Conservation (phyloP, 1,139 yeast genomes). For the Yamadazyma atmosphaerica region DNA sequence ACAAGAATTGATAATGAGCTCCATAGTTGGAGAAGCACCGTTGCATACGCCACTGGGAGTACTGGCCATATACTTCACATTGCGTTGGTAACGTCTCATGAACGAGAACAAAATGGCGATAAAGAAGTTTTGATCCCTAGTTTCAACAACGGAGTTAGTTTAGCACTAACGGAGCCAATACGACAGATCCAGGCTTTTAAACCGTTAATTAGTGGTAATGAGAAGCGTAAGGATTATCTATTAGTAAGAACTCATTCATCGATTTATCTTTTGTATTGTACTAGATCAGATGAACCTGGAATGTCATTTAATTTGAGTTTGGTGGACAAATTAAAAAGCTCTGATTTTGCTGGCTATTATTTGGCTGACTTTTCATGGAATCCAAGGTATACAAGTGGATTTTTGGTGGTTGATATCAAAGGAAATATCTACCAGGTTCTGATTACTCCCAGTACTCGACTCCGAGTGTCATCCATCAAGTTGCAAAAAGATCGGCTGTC, state of each 20-base stretch:
- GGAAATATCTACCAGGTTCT: slow-evolving; percentile 46
- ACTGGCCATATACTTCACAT: slow-evolving; percentile 21
- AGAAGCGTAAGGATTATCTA: slow-evolving; percentile 21
- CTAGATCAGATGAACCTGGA: slow-evolving; percentile 6
- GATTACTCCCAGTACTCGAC: slow-evolving; percentile 2
- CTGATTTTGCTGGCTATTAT: slow-evolving; percentile 26
- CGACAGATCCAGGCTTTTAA: slow-evolving; percentile 37
- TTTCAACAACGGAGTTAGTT: slow-evolving; percentile 25
- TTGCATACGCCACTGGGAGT: slow-evolving; percentile 38
- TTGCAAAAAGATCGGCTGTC: slow-evolving; percentile 13
- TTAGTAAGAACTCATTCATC: slow-evolving; percentile 27
- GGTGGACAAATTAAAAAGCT: slow-evolving; percentile 22
- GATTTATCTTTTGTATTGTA: slow-evolving; percentile 27
- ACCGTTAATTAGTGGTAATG: slow-evolving; percentile 11
- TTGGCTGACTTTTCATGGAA: slow-evolving; percentile 50
- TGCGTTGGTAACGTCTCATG: slow-evolving; percentile 9
- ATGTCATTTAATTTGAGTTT: slow-evolving; percentile 17
- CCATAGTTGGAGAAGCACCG: slow-evolving; percentile 18
- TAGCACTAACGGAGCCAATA: slow-evolving; percentile 28
- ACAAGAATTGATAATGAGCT: slow-evolving; percentile 10
- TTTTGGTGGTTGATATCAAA: slow-evolving; percentile 49
- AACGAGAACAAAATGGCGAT: slow-evolving; percentile 4
- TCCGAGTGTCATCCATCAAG: slow-evolving; percentile 3
- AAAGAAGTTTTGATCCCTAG: slow-evolving; percentile 13
- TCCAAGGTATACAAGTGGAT: slow-evolving; percentile 35